These are phyloP conservation scores for Termitomyces sp. DNA, from an alignment of 768 basidiomycete species.

Conservation along the genomic window DNA sequence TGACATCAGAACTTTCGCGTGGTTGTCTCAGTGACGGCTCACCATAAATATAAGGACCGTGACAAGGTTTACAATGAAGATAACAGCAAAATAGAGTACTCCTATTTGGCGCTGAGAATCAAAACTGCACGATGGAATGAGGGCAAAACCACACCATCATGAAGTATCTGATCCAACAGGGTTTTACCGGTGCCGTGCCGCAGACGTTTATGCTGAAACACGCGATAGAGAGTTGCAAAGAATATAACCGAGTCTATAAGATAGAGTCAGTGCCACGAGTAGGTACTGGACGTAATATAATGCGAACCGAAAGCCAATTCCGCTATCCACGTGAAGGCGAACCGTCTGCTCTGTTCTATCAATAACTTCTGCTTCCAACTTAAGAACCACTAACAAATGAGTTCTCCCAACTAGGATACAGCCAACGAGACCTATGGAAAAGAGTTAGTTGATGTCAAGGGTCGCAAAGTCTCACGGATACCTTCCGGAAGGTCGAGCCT, in stretches of 20 bases:
- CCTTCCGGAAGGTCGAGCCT: constrained; percentile 25
- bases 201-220: constrained; percentile 13
- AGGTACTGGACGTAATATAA: background rate
- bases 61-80: constrained; percentile 25
- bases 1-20: background rate
- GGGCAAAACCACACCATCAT: constrained; percentile 22
- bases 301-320: constrained; percentile 27
- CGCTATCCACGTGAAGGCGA: constrained; percentile 28
- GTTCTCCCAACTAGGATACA: constrained; percentile 14
- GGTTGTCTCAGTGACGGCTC: constrained; percentile 1
- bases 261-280: background rate
- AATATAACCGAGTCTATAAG: constrained; percentile 10
- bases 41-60: constrained; percentile 29
- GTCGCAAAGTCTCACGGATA: background rate
- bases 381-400: constrained; percentile 16
- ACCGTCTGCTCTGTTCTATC: background rate
- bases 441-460: background rate
- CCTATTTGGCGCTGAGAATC: background rate
- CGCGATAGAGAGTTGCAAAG: constrained; percentile 24
- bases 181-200: constrained; percentile 12
- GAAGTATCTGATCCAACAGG: constrained; percentile 23
- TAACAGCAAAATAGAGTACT: constrained; percentile 22
- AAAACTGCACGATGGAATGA: background rate
- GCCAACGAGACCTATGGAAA: background rate
- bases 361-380: background rate